phyloP scores from a whole-genome alignment of 352 stramenopile genomes.

The Phytophthora syringae region DNA sequence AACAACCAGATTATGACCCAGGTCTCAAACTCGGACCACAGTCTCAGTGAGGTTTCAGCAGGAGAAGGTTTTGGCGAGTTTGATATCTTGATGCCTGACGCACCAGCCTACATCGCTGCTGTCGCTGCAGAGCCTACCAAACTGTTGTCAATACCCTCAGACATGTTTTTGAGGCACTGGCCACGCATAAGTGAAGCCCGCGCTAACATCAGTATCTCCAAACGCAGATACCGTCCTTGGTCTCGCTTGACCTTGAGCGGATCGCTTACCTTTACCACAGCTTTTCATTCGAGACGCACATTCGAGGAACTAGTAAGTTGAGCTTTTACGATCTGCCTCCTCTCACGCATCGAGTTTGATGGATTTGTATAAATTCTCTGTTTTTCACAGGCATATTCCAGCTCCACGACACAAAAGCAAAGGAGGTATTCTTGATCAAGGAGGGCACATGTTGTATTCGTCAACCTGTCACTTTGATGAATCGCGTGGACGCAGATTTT shows the following conservation, averaged over 20 bases:
- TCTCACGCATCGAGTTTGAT: too few relatives aligned
- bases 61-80: constrained; percentile 72
- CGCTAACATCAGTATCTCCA: constrained; percentile 60
- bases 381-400: constrained; percentile 48
- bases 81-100: constrained; percentile 56
- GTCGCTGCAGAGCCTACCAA: constrained; percentile 56
- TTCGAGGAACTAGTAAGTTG: constrained; percentile 50
- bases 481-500: background rate
- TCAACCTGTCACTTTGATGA: constrained; percentile 28
- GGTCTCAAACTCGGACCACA: constrained; percentile 10
- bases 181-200: constrained; percentile 36
- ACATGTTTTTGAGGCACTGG: constrained; percentile 59
- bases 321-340: background rate
- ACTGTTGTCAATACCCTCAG: constrained; percentile 57
- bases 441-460: constrained; percentile 60
- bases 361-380: background rate
- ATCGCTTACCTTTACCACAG: constrained; percentile 66
- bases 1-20: constrained; percentile 21
- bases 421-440: constrained; percentile 56
- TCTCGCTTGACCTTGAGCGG: constrained; percentile 54
- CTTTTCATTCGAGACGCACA: constrained; percentile 51
- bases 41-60: constrained; percentile 44
- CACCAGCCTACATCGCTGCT: constrained; percentile 41
- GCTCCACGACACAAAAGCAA: constrained; percentile 23
- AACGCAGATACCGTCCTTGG: constrained; percentile 46